These are phyloP conservation scores for Eutrema japonicum DNA, from an alignment of 345 rosid genomes.

Conservation along the genomic window DNA sequence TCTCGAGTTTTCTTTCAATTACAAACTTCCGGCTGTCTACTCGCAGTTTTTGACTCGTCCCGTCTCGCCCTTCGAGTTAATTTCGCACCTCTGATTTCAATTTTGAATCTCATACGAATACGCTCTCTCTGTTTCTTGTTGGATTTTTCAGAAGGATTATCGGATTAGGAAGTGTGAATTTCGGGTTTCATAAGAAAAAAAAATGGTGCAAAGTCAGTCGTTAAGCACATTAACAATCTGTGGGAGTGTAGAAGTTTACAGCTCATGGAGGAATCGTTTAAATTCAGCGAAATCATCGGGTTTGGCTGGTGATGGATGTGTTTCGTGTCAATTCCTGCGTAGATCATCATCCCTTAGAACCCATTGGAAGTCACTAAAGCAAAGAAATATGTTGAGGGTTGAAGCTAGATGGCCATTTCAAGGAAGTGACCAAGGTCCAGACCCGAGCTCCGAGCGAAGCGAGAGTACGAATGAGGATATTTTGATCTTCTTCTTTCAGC, in stretches of 20 bases:
- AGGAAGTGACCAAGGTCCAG: slow-evolving; percentile 58
- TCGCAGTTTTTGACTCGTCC: background rate
- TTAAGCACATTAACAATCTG: slow-evolving; percentile 53
- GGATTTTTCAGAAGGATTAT: slow-evolving; percentile 10
- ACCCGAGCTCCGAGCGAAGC: slow-evolving; percentile 72
- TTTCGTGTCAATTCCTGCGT: slow-evolving; percentile 45
- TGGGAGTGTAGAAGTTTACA: slow-evolving; percentile 53
- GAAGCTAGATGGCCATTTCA: slow-evolving; percentile 87
- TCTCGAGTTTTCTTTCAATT: background rate
- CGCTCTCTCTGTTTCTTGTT: slow-evolving; percentile 29
- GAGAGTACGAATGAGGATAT: slow-evolving; percentile 94
- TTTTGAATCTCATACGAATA: slow-evolving; percentile 16
- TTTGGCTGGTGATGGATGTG: slow-evolving; percentile 42
- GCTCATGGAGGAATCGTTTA: slow-evolving; percentile 50
- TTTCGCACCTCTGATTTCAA: background rate
- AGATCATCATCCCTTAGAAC: slow-evolving; percentile 40
- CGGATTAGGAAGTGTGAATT: background rate
- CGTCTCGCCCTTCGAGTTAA: background rate
- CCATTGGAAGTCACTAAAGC: slow-evolving; percentile 37
- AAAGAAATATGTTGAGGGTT: slow-evolving; percentile 53
- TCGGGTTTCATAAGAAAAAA: background rate
- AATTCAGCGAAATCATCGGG: slow-evolving; percentile 43
- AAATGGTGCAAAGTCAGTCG: slow-evolving; percentile 62
- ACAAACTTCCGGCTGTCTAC: background rate
- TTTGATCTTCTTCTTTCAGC: slow-evolving; percentile 84